These are phyloP conservation scores for Puccinia sorghi DNA, from an alignment of 1,284 basidiomycete genomes.

Conservation along the genomic window DNA sequence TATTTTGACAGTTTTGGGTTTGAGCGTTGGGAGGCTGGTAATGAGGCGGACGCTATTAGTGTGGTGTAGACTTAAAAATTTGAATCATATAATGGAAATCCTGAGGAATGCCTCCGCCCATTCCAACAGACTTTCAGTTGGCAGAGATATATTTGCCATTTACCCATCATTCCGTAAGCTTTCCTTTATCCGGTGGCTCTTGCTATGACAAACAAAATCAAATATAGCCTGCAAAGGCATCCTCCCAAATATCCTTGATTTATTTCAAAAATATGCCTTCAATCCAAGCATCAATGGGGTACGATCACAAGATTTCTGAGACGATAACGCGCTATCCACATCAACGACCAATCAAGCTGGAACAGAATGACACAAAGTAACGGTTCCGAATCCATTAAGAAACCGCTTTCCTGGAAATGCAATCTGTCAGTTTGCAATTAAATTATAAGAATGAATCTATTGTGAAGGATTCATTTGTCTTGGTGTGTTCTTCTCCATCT, in stretches of 20 bases:
- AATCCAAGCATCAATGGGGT: not conserved
- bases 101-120: no score
- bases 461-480: no score
- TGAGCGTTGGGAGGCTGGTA: not conserved
- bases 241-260: not conserved
- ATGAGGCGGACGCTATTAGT: not conserved
- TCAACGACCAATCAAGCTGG: not conserved
- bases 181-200: not conserved
- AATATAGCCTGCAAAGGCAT: not conserved
- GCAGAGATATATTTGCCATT: not conserved
- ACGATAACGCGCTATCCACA: not conserved
- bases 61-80: no score
- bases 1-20: not conserved
- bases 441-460: no score
- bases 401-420: not conserved
- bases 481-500: no score
- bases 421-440: not conserved
- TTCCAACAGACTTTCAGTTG: not conserved
- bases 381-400: not conserved
- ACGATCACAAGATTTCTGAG: not conserved
- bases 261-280: not conserved
- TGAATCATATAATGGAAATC: no score
- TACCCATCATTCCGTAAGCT: not conserved
- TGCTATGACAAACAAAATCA: not conserved
- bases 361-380: not conserved